Evolutionary conservation across 2,329 filamentous ascomycete genomes (phyloP).

Genomic region (Trichoderma sp.): DNA sequence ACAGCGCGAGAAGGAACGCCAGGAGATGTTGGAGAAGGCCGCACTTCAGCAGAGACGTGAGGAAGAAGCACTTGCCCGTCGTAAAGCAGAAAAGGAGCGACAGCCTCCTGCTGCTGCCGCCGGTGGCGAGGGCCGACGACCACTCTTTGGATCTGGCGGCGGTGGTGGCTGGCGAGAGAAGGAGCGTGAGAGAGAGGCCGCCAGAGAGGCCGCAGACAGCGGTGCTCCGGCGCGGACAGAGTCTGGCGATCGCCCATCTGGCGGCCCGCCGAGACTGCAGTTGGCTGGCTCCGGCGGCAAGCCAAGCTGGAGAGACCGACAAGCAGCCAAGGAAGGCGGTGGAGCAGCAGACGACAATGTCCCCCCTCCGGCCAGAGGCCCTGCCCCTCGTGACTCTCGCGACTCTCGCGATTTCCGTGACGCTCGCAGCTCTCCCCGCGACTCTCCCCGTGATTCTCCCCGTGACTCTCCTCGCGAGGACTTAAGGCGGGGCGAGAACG

Average conservation of each 20-base stretch:
- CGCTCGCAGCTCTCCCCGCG: background rate
- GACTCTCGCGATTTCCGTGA: background rate
- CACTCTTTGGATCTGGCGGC: conserved; percentile 41
- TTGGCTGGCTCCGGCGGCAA: conserved; percentile 62
- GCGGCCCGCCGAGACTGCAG: conserved; percentile 62
- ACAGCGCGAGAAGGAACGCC: conserved; percentile 64
- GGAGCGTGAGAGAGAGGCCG: conserved; percentile 34
- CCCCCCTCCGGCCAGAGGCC: conserved; percentile 16
- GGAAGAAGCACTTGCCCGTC: conserved; percentile 81
- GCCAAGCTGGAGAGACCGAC: conserved; percentile 73
- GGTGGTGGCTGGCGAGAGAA: conserved; percentile 47
- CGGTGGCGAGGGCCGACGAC: conserved; percentile 33
- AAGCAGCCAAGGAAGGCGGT: conserved; percentile 53
- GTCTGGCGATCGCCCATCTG: conserved; percentile 46
- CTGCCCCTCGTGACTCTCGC: conserved; percentile 21
- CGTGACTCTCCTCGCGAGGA: conserved; percentile 27
- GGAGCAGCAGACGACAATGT: conserved; percentile 30
- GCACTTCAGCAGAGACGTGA: conserved; percentile 78
- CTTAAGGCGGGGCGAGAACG: conserved; percentile 47
- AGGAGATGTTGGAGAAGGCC: conserved; percentile 67
- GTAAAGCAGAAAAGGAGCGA: conserved; percentile 65
- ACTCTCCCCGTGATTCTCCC: background rate
- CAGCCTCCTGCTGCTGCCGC: conserved; percentile 30
- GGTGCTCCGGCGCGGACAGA: conserved; percentile 43
- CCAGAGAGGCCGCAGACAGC: conserved; percentile 36